A percentile compares a stretch with the other conserved stretches of the same genome.
Conservation (phyloP, 148 eudicot species). For the Polygonum maritimum region DNA sequence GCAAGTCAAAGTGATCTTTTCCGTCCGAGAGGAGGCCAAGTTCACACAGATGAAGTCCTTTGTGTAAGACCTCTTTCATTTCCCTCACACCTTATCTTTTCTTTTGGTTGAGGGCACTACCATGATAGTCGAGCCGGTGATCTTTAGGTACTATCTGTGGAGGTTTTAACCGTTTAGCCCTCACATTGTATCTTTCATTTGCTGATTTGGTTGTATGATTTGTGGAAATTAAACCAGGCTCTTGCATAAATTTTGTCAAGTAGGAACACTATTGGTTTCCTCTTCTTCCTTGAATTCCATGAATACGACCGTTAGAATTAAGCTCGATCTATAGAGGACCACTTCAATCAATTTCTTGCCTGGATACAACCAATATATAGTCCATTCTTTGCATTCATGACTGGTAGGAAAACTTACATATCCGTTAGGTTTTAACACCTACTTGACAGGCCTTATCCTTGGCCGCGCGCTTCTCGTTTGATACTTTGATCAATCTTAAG, state of each 20-base stretch:
- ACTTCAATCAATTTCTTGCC: neutral
- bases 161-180: no score
- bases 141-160: no score
- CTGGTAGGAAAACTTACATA: neutral
- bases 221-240: conserved; percentile 22
- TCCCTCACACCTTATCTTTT: neutral
- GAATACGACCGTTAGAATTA: neutral
- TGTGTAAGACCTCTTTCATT: conserved; percentile 45
- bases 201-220: no score
- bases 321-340: neutral
- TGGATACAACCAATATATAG: neutral
- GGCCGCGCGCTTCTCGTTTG: no score
- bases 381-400: neutral
- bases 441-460: no score
- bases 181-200: neutral
- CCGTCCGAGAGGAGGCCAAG: conserved; percentile 59
- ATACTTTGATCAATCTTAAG: no score
- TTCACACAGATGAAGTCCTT: conserved; percentile 87
- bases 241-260: neutral
- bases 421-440: neutral
- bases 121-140: no score
- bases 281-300: neutral
- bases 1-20: conserved; percentile 62
- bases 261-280: neutral
- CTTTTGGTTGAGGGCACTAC: no score